Conservation (phyloP, 2,329 filamentous ascomycete species). For the Rutstroemia sp. region DNA sequence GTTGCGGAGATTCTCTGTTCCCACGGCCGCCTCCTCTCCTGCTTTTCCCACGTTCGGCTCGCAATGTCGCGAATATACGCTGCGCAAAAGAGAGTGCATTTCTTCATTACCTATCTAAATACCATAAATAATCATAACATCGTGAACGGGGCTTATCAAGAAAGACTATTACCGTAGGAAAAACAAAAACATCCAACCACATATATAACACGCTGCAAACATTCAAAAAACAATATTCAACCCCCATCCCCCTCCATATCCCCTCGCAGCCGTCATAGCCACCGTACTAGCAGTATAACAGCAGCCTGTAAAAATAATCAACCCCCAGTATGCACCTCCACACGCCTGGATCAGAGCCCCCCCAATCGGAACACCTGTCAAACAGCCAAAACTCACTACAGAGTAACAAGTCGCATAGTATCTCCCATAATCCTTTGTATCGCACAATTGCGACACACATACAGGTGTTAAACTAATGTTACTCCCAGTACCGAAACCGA, state of each 20-base stretch:
- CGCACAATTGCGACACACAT: slow-evolving; percentile 74
- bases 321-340: slow-evolving; percentile 16
- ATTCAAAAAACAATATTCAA: background rate
- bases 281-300: slow-evolving; percentile 11
- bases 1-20: too few species aligned
- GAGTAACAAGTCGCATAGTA: slow-evolving; percentile 85
- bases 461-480: slow-evolving; percentile 80
- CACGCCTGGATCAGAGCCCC: slow-evolving; percentile 48
- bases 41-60: too few species aligned
- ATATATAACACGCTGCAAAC: too few species aligned
- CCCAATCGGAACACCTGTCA: slow-evolving; percentile 66
- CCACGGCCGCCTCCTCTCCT: too few species aligned
- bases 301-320: slow-evolving; percentile 18
- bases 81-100: too few species aligned
- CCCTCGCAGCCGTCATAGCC: slow-evolving; percentile 1
- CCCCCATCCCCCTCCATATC: slow-evolving; percentile 3
- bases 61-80: too few species aligned
- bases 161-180: too few species aligned
- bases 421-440: slow-evolving; percentile 72
- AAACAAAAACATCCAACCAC: too few species aligned
- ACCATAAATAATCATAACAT: too few species aligned
- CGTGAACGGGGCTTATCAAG: too few species aligned
- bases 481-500: slow-evolving; percentile 74
- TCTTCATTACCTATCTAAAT: too few species aligned
- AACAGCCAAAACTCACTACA: slow-evolving; percentile 66